Evolutionary conservation across 1,139 yeast species (phyloP).

Genomic region (Zygosaccharomyces pseudobailii): DNA sequence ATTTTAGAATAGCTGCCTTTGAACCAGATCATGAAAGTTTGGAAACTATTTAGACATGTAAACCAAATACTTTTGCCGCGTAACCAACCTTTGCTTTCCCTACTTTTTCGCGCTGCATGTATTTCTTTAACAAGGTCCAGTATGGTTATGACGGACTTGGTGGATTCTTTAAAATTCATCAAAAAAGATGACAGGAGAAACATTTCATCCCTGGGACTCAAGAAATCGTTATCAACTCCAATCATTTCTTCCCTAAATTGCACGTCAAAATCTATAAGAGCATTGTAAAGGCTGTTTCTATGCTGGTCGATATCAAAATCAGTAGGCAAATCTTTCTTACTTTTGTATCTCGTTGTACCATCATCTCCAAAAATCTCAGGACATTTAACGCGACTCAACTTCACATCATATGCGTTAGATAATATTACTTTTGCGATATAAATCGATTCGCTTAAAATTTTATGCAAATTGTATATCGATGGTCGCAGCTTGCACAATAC

Average conservation of each 20-base stretch:
- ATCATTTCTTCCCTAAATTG: slow-evolving; percentile 34
- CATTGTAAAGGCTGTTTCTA: slow-evolving; percentile 28
- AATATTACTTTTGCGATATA: slow-evolving; percentile 34
- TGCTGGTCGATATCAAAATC: slow-evolving; percentile 31
- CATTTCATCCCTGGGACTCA: slow-evolving; percentile 46
- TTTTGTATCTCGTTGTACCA: slow-evolving; percentile 8
- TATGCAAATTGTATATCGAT: slow-evolving; percentile 36
- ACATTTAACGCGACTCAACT: slow-evolving; percentile 19
- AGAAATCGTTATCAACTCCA: slow-evolving; percentile 25
- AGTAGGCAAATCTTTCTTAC: slow-evolving; percentile 19
- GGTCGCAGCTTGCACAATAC: slow-evolving; percentile 34
- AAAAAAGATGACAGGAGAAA: slow-evolving; percentile 45
- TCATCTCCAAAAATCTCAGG: slow-evolving; percentile 21
- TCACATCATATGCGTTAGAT: slow-evolving; percentile 41
- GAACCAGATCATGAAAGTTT: slow-evolving; percentile 37
- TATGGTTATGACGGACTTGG: slow-evolving; percentile 34
- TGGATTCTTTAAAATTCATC: slow-evolving; percentile 42
- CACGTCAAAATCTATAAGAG: slow-evolving; percentile 36
- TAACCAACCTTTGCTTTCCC: slow-evolving; percentile 36
- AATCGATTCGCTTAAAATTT: slow-evolving; percentile 34
- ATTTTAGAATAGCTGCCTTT: slow-evolving; percentile 21
- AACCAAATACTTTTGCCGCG: slow-evolving; percentile 42
- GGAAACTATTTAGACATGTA: slow-evolving; percentile 35
- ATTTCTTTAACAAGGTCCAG: slow-evolving; percentile 35
- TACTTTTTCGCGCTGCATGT: slow-evolving; percentile 31